A percentile compares a stretch with the other conserved stretches of the same genome.
Evolutionary conservation across 1,139 yeast species (phyloP).

Genomic region (Sugiyamaella grinbergsii): DNA sequence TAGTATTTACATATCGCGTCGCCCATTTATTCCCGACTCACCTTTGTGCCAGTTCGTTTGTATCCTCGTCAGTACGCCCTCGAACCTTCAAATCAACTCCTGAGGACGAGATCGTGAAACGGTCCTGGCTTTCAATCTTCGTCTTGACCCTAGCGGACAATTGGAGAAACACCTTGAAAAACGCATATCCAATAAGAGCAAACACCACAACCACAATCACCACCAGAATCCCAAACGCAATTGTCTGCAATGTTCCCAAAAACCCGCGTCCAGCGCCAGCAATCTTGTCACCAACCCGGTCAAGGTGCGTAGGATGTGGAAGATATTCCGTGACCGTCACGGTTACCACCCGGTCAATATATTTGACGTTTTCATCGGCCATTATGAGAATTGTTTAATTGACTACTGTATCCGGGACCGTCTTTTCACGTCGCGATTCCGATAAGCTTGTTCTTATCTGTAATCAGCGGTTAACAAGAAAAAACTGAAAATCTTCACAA

Average conservation of each 20-base stretch:
- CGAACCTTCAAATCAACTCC: conserved; percentile 25
- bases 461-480: not conserved
- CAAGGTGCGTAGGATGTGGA: conserved; percentile 7
- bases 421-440: not conserved
- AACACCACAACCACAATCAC: conserved; percentile 10
- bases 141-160: conserved; percentile 21
- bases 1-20: conserved; percentile 1
- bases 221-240: conserved; percentile 10
- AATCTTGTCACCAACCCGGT: conserved; percentile 3
- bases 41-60: conserved; percentile 25
- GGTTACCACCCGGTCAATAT: conserved; percentile 13
- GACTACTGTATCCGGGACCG: not conserved
- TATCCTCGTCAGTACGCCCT: conserved; percentile 22
- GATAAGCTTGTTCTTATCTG: no score
- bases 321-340: conserved; percentile 8
- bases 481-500: no score
- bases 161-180: conserved; percentile 22
- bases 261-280: conserved; percentile 8
- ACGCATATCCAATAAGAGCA: conserved; percentile 22
- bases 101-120: conserved; percentile 23
- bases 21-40: conserved; percentile 13
- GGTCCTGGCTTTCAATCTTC: conserved; percentile 25
- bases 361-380: conserved; percentile 10
- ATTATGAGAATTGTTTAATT: not conserved
- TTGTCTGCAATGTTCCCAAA: conserved; percentile 10